Conservation (phyloP, 1,284 basidiomycete genomes). For the Somion occarium region DNA sequence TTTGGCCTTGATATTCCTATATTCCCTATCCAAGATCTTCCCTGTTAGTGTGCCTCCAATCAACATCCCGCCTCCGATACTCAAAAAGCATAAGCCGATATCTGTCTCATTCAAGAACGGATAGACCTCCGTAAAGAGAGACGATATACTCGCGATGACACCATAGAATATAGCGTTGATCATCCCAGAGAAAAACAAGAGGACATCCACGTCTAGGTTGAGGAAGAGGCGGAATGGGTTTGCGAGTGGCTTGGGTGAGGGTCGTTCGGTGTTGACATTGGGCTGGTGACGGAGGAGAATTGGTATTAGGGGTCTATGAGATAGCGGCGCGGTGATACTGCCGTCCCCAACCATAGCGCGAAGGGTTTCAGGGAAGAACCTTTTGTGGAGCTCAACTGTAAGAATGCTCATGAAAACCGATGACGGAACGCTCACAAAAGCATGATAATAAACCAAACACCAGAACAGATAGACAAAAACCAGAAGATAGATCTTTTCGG, state of each 20-base stretch:
- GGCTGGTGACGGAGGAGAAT: slow-evolving; percentile 34
- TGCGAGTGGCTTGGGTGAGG: slow-evolving; percentile 32
- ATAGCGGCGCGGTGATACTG: slow-evolving; percentile 39
- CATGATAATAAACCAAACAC: slow-evolving; percentile 47
- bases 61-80: slow-evolving; percentile 56
- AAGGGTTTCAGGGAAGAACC: slow-evolving; percentile 49
- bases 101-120: slow-evolving; percentile 57
- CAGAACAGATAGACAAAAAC: slow-evolving; percentile 66
- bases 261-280: slow-evolving; percentile 18
- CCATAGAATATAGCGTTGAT: slow-evolving; percentile 61
- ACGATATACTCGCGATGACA: slow-evolving; percentile 60
- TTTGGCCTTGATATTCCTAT: slow-evolving; percentile 34
- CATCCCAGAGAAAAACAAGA: slow-evolving; percentile 55
- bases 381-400: neutral
- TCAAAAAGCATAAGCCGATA: slow-evolving; percentile 68
- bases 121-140: slow-evolving; percentile 54
- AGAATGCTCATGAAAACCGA: neutral
- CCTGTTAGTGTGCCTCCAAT: slow-evolving; percentile 46
- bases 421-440: slow-evolving; percentile 46
- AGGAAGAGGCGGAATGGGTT: slow-evolving; percentile 61
- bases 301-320: slow-evolving; percentile 52
- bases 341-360: slow-evolving; percentile 52
- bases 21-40: slow-evolving; percentile 53
- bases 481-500: slow-evolving; percentile 76
- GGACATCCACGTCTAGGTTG: slow-evolving; percentile 53